Base-by-base conservation (phyloP, 345 rosid genomes). In the Eucalyptus cloeziana region DNA sequence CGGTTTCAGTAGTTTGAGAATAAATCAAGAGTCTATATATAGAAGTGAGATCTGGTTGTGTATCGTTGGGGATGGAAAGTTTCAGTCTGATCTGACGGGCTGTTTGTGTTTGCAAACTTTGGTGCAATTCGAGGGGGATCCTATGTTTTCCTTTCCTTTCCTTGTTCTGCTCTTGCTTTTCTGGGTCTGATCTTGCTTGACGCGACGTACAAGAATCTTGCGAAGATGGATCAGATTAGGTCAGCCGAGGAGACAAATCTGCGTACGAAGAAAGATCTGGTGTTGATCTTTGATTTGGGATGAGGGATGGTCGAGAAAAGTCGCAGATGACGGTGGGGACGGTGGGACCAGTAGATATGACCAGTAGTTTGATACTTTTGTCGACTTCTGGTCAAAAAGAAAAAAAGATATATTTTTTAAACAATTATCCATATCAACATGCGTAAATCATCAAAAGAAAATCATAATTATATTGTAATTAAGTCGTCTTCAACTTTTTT, bases 401-500 rank as follows among this genome's bases (percentile, higher is more conserved):
- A 24, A 56, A 24, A 56, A 2, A 22, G 25, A 56, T 24, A 10
- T 1, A 3, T 56, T 4, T 56, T 24, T 24, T 10, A 21, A 52
- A 52, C 4, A 52, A 19, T 52, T 0, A 52, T 7, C 58, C 4
- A 19, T 52, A 21, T 21, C 58, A 52, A 52, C 58, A 1, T 1
- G 30, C 0, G 0, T 22, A 10, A 24, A 24, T 10, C 4, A 58
- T 58, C 13, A 0, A 24, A 58, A 24, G 13, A 58, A 58, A 58
- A 4, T 58, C 13, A 0, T 58, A 56, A 4, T 4, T 1, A 56
- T 24, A 1, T 24, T 58, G 9, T 7, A 58, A 22, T 24, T 58
- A 22, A 9, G 0, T 10, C 62, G 0, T 56, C 1, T 9, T 24
- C 1, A 24, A 58, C 0, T 10, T 58, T 24, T 58, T 22, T 9